These are phyloP conservation scores for Halophytophthora batemanensis DNA, from an alignment of 352 stramenopile genomes.

Conservation along the genomic window DNA sequence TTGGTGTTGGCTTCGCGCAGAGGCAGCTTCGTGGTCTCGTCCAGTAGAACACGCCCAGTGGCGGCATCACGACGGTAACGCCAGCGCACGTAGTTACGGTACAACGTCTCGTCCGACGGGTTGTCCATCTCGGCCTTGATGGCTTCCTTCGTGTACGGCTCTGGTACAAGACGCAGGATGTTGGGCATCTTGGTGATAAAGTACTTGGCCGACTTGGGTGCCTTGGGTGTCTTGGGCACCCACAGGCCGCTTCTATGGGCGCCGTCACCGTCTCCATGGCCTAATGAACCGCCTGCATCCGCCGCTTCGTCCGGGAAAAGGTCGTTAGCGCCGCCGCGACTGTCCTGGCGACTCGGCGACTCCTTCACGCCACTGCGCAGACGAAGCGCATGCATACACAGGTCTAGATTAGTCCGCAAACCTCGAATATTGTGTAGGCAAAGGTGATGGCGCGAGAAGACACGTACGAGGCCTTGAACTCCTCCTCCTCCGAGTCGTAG, in stretches of 20 bases:
- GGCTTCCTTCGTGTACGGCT: conserved; percentile 70
- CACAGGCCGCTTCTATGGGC: conserved; percentile 55
- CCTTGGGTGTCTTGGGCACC: conserved; percentile 75
- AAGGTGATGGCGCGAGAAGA: background rate
- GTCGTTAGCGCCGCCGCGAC: conserved; percentile 36
- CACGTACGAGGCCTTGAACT: conserved; percentile 84
- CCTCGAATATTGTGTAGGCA: no score
- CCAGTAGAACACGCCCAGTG: conserved; percentile 57
- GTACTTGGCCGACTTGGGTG: conserved; percentile 49
- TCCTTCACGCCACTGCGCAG: conserved; percentile 74
- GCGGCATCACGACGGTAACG: conserved; percentile 62
- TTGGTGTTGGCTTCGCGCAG: conserved; percentile 78
- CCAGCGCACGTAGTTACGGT: conserved; percentile 87
- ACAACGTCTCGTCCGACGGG: conserved; percentile 79
- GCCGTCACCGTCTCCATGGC: conserved; percentile 24
- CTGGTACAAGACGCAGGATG: conserved; percentile 75
- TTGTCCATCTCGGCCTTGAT: conserved; percentile 83
- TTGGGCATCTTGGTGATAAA: conserved; percentile 87
- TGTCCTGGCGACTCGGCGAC: conserved; percentile 63
- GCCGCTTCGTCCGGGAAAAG: conserved; percentile 42
- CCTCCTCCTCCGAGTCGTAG: conserved; percentile 87
- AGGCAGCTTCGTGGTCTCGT: conserved; percentile 53
- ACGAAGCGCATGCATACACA: conserved; percentile 4
- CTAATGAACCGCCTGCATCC: conserved; percentile 18
- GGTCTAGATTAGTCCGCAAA: no score